Evolutionary conservation across 2,329 filamentous ascomycete species (phyloP).

Genomic region (Sarocladium oryzae): DNA sequence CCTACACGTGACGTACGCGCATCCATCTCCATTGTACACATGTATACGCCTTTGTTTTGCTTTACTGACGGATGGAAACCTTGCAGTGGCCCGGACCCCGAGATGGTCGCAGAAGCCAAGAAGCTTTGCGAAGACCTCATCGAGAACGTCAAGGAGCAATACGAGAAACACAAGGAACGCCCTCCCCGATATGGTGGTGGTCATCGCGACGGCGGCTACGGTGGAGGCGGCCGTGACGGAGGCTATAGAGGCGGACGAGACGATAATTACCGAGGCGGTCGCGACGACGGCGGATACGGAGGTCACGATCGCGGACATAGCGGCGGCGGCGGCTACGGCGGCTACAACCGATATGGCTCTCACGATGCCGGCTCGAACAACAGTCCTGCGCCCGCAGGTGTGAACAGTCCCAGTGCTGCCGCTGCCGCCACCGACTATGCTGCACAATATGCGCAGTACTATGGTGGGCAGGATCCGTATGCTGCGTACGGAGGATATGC

Average conservation of each 20-base stretch:
- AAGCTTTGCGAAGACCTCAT: constrained; percentile 85
- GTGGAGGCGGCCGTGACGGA: constrained; percentile 28
- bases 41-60: too few relatives aligned
- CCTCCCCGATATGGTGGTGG: constrained; percentile 59
- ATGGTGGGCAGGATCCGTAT: constrained; percentile 71
- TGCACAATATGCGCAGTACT: constrained; percentile 80
- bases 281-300: constrained; percentile 18
- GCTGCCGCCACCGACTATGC: constrained; percentile 54
- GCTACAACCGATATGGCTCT: constrained; percentile 23
- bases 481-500: constrained; percentile 86
- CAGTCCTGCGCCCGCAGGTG: constrained; percentile 26
- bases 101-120: constrained; percentile 81
- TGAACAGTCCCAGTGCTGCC: constrained; percentile 20
- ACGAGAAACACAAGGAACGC: constrained; percentile 83
- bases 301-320: constrained; percentile 17
- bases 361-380: constrained; percentile 23
- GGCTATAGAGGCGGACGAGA: constrained; percentile 34
- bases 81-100: constrained; percentile 72
- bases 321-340: constrained; percentile 23
- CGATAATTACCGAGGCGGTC: constrained; percentile 28
- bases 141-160: constrained; percentile 78
- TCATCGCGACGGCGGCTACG: constrained; percentile 34
- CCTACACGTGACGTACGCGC: constrained; percentile 73
- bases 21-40: background rate
- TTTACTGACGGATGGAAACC: too few relatives aligned